Evolutionary conservation across 345 rosid genomes (phyloP).

Genomic region (Hibiscus trionum): DNA sequence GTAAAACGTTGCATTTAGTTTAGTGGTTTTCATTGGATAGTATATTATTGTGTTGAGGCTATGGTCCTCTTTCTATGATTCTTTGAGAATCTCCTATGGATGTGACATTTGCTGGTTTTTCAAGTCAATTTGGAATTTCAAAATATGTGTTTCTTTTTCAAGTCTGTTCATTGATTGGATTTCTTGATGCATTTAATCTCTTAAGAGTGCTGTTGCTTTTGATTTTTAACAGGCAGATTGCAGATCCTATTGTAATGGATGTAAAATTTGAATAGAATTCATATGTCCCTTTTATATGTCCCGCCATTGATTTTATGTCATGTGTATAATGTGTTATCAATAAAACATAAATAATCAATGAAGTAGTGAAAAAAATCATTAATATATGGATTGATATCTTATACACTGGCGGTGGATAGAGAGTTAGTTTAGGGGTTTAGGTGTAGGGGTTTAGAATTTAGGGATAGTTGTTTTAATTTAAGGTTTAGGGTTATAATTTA

Average conservation of each 20-base stretch:
- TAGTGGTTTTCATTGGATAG: conserved; percentile 7
- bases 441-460: no score
- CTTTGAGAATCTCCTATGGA: background rate
- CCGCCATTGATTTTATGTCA: no score
- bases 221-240: background rate
- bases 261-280: background rate
- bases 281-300: no score
- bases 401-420: no score
- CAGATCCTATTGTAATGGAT: background rate
- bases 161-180: background rate
- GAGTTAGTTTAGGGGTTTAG: no score
- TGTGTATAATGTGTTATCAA: no score
- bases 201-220: background rate
- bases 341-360: no score
- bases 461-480: no score
- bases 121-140: conserved; percentile 1
- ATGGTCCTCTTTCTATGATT: background rate
- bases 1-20: conserved; percentile 11
- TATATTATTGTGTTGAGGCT: background rate
- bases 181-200: background rate
- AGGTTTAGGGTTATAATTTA: no score
- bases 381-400: no score
- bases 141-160: background rate
- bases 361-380: no score
- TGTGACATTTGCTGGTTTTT: background rate